These are phyloP conservation scores for Talaromyces sp. DNA, from an alignment of 2,329 filamentous ascomycete species.

Conservation along the genomic window DNA sequence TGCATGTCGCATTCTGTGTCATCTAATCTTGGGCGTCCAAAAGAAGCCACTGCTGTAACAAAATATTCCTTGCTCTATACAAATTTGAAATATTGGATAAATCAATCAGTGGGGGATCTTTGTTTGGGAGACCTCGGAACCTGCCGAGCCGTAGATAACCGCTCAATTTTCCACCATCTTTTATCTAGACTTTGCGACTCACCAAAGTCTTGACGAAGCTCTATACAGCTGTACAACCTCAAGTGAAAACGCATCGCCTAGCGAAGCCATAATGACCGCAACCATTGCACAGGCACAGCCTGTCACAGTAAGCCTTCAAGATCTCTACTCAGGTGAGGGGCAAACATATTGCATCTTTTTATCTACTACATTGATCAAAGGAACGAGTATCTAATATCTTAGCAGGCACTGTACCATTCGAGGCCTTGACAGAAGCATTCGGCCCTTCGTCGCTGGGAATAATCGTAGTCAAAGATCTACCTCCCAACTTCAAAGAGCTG, in stretches of 20 bases:
- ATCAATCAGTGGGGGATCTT: not conserved
- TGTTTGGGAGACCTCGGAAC: not conserved
- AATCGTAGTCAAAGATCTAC: constrained; percentile 84
- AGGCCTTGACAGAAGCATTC: constrained; percentile 64
- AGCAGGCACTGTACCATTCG: constrained; percentile 41
- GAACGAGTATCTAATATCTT: not conserved
- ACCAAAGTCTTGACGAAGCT: not conserved
- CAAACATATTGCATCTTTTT: not conserved
- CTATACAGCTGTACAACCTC: not conserved
- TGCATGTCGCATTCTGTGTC: too few relatives aligned
- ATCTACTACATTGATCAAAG: not conserved
- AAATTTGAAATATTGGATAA: not conserved
- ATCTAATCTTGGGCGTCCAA: too few relatives aligned
- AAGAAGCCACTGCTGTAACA: not conserved
- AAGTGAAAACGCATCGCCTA: not conserved
- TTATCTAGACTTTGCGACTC: not conserved
- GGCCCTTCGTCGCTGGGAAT: constrained; percentile 88
- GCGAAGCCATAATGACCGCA: not conserved
- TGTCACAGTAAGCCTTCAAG: constrained; percentile 48
- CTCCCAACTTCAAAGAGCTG: constrained; percentile 65
- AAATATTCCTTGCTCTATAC: not conserved
- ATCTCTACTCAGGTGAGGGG: constrained; percentile 46
- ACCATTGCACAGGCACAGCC: constrained; percentile 32
- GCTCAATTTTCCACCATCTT: not conserved
- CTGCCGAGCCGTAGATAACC: constrained; percentile 15